phyloP scores from a whole-genome alignment of 352 stramenopile species.

The Globisporangium abappressorium region DNA sequence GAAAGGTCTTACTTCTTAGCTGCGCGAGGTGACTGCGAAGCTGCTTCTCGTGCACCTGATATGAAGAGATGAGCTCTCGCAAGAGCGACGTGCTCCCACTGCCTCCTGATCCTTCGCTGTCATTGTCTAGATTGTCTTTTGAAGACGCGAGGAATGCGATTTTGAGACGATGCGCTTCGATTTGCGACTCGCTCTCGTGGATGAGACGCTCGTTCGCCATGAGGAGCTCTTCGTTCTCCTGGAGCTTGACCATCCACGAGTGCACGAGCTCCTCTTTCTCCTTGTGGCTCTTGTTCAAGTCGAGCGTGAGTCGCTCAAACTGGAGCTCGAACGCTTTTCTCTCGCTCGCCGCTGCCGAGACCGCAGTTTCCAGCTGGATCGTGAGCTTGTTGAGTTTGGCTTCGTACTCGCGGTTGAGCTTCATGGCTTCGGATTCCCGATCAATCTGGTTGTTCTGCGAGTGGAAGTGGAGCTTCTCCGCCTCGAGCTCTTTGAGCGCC shows the following conservation, averaged over 20 bases:
- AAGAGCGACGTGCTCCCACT: constrained; percentile 17
- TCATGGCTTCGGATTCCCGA: constrained; percentile 34
- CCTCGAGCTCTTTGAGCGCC: constrained; percentile 39
- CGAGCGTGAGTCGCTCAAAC: constrained; percentile 24
- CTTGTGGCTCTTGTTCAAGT: constrained; percentile 18
- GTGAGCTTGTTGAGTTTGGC: constrained; percentile 10
- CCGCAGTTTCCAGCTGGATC: constrained; percentile 19
- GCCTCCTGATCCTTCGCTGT: neutral
- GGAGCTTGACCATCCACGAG: constrained; percentile 31
- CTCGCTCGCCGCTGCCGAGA: constrained; percentile 14
- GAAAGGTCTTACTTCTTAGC: constrained; percentile 19
- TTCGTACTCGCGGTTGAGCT: constrained; percentile 22
- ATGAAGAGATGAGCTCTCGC: constrained; percentile 35
- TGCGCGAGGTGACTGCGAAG: constrained; percentile 31
- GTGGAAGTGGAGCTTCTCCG: constrained; percentile 39
- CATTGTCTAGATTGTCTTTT: neutral
- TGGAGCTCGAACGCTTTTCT: constrained; percentile 23
- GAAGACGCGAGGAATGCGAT: constrained; percentile 23
- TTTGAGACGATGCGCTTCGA: constrained; percentile 43
- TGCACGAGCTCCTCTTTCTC: constrained; percentile 28
- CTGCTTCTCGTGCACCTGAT: constrained; percentile 39
- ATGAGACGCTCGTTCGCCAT: constrained; percentile 35
- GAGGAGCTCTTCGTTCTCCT: constrained; percentile 48
- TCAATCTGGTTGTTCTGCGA: constrained; percentile 33
- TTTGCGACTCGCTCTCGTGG: constrained; percentile 42